Evolutionary conservation across 2,329 filamentous ascomycete genomes (phyloP).

Genomic region (Annulohypoxylon truncatum): DNA sequence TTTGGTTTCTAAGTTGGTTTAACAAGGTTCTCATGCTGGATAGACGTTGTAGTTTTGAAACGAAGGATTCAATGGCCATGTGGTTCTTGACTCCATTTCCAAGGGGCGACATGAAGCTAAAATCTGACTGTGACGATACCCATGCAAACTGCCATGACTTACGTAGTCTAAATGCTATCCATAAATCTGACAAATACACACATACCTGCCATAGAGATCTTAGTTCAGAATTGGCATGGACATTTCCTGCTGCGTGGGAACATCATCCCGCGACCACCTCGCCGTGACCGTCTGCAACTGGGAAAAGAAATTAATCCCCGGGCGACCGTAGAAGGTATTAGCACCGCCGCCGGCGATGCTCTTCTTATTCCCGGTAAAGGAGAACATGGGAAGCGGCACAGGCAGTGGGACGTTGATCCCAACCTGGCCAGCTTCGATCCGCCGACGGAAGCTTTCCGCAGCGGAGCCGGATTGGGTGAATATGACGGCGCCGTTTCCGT

Average conservation of each 20-base stretch:
- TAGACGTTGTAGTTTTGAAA: background rate
- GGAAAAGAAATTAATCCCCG: slow-evolving; percentile 93
- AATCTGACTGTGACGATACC: background rate
- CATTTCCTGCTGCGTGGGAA: slow-evolving; percentile 85
- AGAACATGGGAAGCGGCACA: slow-evolving; percentile 77
- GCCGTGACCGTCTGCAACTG: slow-evolving; percentile 98
- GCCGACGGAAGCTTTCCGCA: slow-evolving; percentile 80
- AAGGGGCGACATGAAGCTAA: background rate
- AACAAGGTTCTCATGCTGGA: background rate
- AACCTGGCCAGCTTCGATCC: slow-evolving; percentile 86
- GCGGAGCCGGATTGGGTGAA: slow-evolving; percentile 83
- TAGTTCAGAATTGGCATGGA: slow-evolving; percentile 75
- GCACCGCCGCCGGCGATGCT: slow-evolving; percentile 90
- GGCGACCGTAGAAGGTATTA: slow-evolving; percentile 94
- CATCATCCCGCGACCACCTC: slow-evolving; percentile 88
- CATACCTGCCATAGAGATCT: background rate
- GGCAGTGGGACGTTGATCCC: slow-evolving; percentile 87
- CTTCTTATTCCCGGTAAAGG: slow-evolving; percentile 85
- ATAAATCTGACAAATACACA: background rate
- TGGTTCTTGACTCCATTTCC: background rate
- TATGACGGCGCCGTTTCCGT: slow-evolving; percentile 87
- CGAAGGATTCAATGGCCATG: background rate
- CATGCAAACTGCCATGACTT: too few relatives aligned
- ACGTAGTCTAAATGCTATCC: background rate
- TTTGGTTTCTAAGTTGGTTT: background rate